Evolutionary conservation across 2,329 filamentous ascomycete genomes (phyloP), one percentile per base, ranked within the genome.

Genomic region (Chalaropsis ovoidea): DNA sequence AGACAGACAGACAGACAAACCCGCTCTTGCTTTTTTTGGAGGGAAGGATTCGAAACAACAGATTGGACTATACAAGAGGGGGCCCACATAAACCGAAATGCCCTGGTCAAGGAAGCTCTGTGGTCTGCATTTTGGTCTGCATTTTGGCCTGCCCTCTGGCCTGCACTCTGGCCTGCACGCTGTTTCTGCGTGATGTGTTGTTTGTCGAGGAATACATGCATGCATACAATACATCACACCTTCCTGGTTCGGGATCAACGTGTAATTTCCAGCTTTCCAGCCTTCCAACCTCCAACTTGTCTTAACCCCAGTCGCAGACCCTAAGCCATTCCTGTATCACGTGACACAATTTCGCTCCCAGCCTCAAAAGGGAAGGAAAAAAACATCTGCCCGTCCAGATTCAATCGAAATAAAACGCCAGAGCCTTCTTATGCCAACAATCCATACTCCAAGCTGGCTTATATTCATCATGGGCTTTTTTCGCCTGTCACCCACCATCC

Each of bases 221-320:
- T 39, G 54, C 52, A 58, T 58, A n/a, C 54, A 27, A 58, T 58
- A 58, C 43, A n/a, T 5, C 15, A 19, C 43, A 15, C 24, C 54
- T 58, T 58, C 27, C 54, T 58, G 31, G 27, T 58, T 58, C 24
- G n/a, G 54, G 54, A 58, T 58, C 54, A 58, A 58, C 54, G 27
- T 58, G 54, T 39, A 39, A 58, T 58, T 58, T 58, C 54, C 24
- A 58, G n/a, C 3, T 35, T 58, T 39, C 54, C 54, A 58, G 54
- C 54, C 52, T 56, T 56, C 52, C 52, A 56, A 56, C 47, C 47
- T 52, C 47, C 47, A 52, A 13, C 47, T 52, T 52, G 22, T 19
- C 24, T 39, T 3, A 35, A 13, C 54, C 27, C 54, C 54, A 15
- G 54, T 8, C 54, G 13, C n/a, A 35, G n/a, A 35, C 31, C 54